Evolutionary conservation across 2,329 filamentous ascomycete species (phyloP), one percentile per base, ranked within the genome.

Genomic region (Botryotinia globosa): DNA sequence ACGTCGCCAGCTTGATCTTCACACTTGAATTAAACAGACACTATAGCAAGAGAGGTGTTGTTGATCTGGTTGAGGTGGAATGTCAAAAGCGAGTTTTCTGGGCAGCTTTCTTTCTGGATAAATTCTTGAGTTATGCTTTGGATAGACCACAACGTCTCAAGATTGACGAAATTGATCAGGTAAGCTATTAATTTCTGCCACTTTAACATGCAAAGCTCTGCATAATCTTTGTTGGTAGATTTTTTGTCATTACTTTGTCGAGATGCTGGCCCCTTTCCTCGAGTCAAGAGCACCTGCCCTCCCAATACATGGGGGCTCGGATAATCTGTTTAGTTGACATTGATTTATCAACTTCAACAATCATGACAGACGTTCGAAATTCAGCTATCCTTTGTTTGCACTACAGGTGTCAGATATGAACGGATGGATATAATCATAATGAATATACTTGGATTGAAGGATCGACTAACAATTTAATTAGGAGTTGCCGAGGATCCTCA

Each of bases 21-120:
- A 78, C 80, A 0, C 77, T 82, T 18, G 80, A 78, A 10, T 74
- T 82, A 7, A 78, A 78, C 75, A 61, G 76, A 58, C 74, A 76
- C 45, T 37, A 74, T 6, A 69, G 79, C 22, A 73, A 77, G 1
- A 67, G 74, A 7, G 74, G 76, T 9, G 75, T 74, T 8, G 63
- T 76, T 4, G 82, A 84, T 73, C 80, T 82, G 29, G 77, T 84
- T n/a, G 80, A 83, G 44, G 77, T 81, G 6, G 85, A 88, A 74
- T 84, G 85, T 61, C 83, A 86, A 5, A 85, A 85, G 74, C 81
- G 87, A 25, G 83, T 88, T 0, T 91, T 91, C 66, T 91, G 89
- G 90, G 87, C 87, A 48, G 87, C 87, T 0, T 91, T 91, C 77
- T 87, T 85, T 20, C 80, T 91, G 4, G 89, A 91, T 77, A 89